Evolutionary conservation across 495 filamentous ascomycete species (phyloP), one percentile per base, ranked within the genome.

Genomic region (Hypoxylon rickii): DNA sequence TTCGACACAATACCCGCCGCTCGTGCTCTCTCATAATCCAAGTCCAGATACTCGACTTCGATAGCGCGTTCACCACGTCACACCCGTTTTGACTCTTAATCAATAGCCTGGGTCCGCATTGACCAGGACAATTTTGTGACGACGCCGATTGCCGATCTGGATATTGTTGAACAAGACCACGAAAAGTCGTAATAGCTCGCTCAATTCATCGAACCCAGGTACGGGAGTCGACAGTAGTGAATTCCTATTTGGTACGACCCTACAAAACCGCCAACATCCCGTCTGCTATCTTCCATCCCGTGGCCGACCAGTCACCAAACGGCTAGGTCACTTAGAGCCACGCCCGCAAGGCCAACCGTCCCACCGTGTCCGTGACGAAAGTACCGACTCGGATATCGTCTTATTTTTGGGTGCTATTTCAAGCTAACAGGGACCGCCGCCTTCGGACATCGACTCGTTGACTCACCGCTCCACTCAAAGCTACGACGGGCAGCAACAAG

Each of bases 41-140:
- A 65, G 55, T 65, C 61, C 62, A 50, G 55, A 68, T 69, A 7
- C 67, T 68, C 72, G 63, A 72, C 63, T 76, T 74, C n/a, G 73
- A 75, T 71, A 67, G 50, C 69, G 65, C 69, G 68, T 69, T 74
- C 69, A 75, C 58, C 58, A 70, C 71, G 75, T 73, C 71, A 68
- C 66, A 66, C 61, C 43, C 51, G 54, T 13, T 37, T 44, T 40
- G 52, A 57, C 52, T 62, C 39, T 37, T 52, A 61, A 47, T 49
- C 51, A 53, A 52, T 57, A 45, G 37, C 39, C 59, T 53, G 55
- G 59, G 58, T 58, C 62, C 59, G 63, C 59, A 46, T 48, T 33
- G 17, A 51, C 46, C 21, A 61, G 63, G 22, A 49, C 53, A 45
- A 63, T 55, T 43, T 66, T 53, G 59, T 17, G 50, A 58, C 55